Evolutionary conservation across 441 rosid genomes (phyloP), one percentile per base, ranked within the genome.

Genomic region (Eutrema salsugineum): DNA sequence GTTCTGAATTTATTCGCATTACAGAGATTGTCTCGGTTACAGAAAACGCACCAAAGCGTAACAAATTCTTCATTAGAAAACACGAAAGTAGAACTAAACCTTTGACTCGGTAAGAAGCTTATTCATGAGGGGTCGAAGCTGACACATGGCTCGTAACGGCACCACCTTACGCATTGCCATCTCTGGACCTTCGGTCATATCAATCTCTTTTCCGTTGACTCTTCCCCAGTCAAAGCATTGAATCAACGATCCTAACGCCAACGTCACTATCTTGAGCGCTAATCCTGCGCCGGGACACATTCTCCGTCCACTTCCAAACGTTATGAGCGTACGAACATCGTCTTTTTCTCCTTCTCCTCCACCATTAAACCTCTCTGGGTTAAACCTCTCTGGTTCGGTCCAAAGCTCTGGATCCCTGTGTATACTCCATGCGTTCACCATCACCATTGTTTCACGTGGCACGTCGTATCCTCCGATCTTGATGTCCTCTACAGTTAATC

Each of bases 201-300:
- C 68, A 32, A 63, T 63, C 44, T 47, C 32, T 8, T 63, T 3
- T 12, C 68, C 43, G 36, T 32, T 63, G 17, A 63, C 32, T 47
- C 15, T 63, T 33, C 39, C 43, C 68, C 55, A 63, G 19, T 63
- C 68, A 19, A 63, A 63, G 8, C 68, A 63, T 8, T 63, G 68
- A 19, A 63, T 19, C 56, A 63, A 63, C 6, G 68, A 47, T 30
- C 68, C 68, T 63, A 63, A 30, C 7, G 68, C 55, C 68, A 47
- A 47, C 5, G 43, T 63, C 30, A 63, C 42, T 8, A 63, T 63
- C 68, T 46, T 63, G 12, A 17, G 38, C 43, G 55, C 68, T 47
- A 63, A 12, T 14, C 68, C 68, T 1, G 68, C 68, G 4, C 68
- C 55, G 12, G 68, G 68, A 63, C 68, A 63, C 40, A 48, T 10